These are phyloP conservation scores for Voacanga thouarsii DNA, from an alignment of 257 asterid genomes.

Conservation along the genomic window DNA sequence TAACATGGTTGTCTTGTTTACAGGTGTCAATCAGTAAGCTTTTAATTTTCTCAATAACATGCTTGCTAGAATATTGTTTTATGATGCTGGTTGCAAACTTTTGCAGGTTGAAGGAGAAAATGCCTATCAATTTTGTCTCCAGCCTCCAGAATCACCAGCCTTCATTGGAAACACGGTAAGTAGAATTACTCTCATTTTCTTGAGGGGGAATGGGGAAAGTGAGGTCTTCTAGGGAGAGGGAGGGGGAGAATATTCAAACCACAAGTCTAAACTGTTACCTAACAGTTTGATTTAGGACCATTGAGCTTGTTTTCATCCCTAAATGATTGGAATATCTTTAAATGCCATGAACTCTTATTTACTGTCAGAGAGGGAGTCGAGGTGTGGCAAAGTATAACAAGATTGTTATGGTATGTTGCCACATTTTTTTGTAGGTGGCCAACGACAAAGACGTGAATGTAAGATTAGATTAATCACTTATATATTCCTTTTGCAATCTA, in stretches of 20 bases:
- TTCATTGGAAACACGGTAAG: conserved; percentile 96
- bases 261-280: no score
- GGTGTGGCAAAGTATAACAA: no score
- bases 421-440: no score
- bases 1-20: conserved; percentile 69
- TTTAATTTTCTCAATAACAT: not conserved
- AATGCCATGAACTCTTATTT: no score
- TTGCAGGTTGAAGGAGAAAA: conserved; percentile 72
- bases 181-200: conserved; percentile 5
- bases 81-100: not conserved
- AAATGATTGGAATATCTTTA: no score
- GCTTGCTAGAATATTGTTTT: conserved; percentile 2
- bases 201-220: not conserved
- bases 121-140: conserved; percentile 84
- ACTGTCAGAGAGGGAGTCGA: no score
- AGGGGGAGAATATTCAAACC: not conserved
- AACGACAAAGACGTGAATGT: no score
- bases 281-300: no score
- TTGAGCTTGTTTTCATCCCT: no score
- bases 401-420: no score
- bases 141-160: conserved; percentile 89
- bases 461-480: no score
- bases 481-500: no score
- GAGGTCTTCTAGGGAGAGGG: not conserved
- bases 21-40: conserved; percentile 37